Evolutionary conservation across 768 basidiomycete genomes (phyloP).

Genomic region (Sistotremastrum suecicum): DNA sequence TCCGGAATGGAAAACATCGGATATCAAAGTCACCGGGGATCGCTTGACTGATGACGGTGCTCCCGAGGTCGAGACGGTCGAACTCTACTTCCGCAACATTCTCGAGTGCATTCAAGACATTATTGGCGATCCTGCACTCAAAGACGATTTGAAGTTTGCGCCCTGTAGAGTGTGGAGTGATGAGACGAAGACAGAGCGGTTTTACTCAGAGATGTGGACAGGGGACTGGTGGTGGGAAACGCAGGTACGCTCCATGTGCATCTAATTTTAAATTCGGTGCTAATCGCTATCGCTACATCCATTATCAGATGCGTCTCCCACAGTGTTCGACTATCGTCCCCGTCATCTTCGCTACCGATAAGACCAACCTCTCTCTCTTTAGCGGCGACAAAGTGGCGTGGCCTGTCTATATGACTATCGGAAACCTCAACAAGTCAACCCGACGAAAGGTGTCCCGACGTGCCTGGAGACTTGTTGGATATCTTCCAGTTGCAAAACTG

Average conservation of each 20-base stretch:
- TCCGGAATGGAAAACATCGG: slow-evolving; percentile 12
- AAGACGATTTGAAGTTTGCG: slow-evolving; percentile 9
- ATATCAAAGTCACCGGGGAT: slow-evolving; percentile 10
- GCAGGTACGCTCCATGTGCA: slow-evolving; percentile 2
- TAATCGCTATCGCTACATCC: too few relatives aligned
- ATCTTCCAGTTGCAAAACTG: slow-evolving; percentile 23
- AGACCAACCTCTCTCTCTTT: slow-evolving; percentile 19
- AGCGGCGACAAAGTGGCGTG: slow-evolving; percentile 26
- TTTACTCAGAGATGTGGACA: slow-evolving; percentile 6
- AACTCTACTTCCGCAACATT: slow-evolving; percentile 2
- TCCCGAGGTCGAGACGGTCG: too few relatives aligned
- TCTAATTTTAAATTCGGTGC: too few relatives aligned
- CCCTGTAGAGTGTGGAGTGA: slow-evolving; percentile 4
- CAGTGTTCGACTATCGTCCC: slow-evolving; percentile 21
- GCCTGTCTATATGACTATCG: slow-evolving; percentile 31
- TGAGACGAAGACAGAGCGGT: background rate
- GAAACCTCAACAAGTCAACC: slow-evolving; percentile 27
- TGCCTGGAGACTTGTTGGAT: slow-evolving; percentile 23
- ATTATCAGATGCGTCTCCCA: too few relatives aligned
- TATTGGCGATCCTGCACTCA: slow-evolving; percentile 9
- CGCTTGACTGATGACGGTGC: slow-evolving; percentile 5
- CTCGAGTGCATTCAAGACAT: slow-evolving; percentile 4
- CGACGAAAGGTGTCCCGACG: slow-evolving; percentile 20
- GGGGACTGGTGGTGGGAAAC: slow-evolving; percentile 7
- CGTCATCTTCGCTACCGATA: slow-evolving; percentile 32